Base-by-base conservation (phyloP, 2,329 filamentous ascomycete species). In the Talaromyces verruculosus region DNA sequence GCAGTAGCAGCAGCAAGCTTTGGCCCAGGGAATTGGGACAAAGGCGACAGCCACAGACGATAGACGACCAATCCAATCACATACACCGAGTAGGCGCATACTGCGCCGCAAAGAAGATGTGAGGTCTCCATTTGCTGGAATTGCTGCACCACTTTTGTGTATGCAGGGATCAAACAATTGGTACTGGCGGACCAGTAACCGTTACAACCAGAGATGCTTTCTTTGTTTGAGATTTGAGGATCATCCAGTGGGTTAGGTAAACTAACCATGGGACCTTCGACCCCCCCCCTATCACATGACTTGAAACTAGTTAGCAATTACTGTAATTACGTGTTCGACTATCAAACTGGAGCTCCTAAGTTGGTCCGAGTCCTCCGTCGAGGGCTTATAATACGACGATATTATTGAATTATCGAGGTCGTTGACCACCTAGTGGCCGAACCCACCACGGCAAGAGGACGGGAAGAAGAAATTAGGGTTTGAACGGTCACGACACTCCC, bases 11-110 rank as follows among this genome's bases (percentile, higher is more conserved):
- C 74, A 0, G 76, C 71, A 39, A 75, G 67, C 51, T 71, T 76
- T 8, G 76, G 76, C 10, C 76, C 75, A 1, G 76, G 76, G 53
- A 74, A 76, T 30, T 63, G 69, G 33, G 71, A 70, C 17, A 78
- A 68, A 2, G 74, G 74, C 51, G 75, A 72, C 41, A 76, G 70
- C 57, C 70, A 75, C 10, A 77, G 68, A 2, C 72, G 72, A 58
- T 73, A 74, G 19, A 73, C 64, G 5, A 59, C 66, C 51, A 55
- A 35, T 35, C 49, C 49, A 33, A 53, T 53, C 28, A 53, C 49
- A 33, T 53, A 53, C 8, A 35, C 28, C 7, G 49, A 8, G 28
- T 53, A 53, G n/a, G 49, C 49, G 17, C 49, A 53, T 53, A 19
- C 49, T 33, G 28, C 49, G 49, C 49, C 28, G 49, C 28, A 35